Percentiles rank a stretch among this genome's conserved stretches.
These are phyloP conservation scores for Talaromyces marneffei DNA, from an alignment of 2,329 filamentous ascomycete species.

Conservation along the genomic window DNA sequence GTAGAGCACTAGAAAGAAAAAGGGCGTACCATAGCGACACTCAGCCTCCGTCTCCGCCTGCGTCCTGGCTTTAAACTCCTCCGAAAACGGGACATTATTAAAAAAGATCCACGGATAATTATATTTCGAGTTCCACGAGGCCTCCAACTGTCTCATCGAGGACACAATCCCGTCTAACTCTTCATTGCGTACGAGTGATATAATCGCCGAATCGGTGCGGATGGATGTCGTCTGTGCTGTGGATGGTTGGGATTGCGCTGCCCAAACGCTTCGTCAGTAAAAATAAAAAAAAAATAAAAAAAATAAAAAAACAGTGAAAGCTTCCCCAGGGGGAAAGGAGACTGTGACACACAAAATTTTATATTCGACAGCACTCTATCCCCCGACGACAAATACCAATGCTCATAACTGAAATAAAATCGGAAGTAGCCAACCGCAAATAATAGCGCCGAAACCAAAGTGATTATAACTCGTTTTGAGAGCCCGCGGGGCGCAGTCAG, in stretches of 20 bases:
- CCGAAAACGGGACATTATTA: slow-evolving; percentile 88
- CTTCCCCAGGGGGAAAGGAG: neutral
- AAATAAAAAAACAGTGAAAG: neutral
- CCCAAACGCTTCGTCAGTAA: too few species aligned
- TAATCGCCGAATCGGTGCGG: slow-evolving; percentile 85
- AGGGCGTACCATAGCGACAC: slow-evolving; percentile 65
- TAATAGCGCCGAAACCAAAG: neutral
- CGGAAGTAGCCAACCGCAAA: slow-evolving; percentile 1
- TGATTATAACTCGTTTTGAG: neutral
- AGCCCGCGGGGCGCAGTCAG: slow-evolving; percentile 2
- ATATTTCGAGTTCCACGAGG: slow-evolving; percentile 97
- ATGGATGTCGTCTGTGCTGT: slow-evolving; percentile 33
- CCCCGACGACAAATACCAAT: slow-evolving; percentile 13
- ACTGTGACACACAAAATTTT: slow-evolving; percentile 8
- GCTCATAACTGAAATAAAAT: slow-evolving; percentile 1
- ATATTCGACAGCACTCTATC: slow-evolving; percentile 8
- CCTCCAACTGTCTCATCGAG: slow-evolving; percentile 85
- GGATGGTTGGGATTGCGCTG: neutral
- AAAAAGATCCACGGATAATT: slow-evolving; percentile 99
- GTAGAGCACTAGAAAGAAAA: neutral
- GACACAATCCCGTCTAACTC: slow-evolving; percentile 78
- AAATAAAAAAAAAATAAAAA: too few species aligned
- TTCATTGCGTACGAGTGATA: slow-evolving; percentile 86
- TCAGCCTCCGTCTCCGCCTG: slow-evolving; percentile 79
- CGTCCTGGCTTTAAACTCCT: slow-evolving; percentile 88